Conservation (phyloP, 352 stramenopile species). For the Phytophthora brassicae region DNA sequence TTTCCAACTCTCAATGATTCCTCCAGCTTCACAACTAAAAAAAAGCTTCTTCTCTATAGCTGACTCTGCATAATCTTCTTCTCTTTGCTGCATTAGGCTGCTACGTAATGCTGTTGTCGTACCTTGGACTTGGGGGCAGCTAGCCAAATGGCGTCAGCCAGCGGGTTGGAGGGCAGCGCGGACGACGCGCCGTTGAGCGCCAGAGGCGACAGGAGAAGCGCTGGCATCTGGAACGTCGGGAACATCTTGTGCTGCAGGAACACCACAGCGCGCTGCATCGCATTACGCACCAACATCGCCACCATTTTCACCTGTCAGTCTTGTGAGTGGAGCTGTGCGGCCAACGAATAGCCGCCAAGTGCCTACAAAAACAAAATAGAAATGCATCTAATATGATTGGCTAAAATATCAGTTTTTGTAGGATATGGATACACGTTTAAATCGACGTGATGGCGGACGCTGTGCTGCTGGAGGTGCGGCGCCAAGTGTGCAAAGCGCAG, state of each 20-base stretch:
- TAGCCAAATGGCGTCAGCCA: constrained; percentile 78
- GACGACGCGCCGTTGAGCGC: constrained; percentile 38
- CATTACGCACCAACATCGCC: constrained; percentile 59
- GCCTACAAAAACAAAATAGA: constrained; percentile 8
- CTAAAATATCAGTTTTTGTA: constrained; percentile 13
- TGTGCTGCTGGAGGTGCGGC: constrained; percentile 30
- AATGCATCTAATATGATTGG: constrained; percentile 5
- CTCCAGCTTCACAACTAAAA: neutral
- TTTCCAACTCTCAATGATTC: neutral
- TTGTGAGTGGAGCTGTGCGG: constrained; percentile 27
- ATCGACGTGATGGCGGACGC: constrained; percentile 10
- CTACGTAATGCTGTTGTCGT: constrained; percentile 11
- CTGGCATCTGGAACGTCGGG: constrained; percentile 32
- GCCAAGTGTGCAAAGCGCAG: constrained; percentile 31
- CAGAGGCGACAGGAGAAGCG: constrained; percentile 27
- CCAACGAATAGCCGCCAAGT: constrained; percentile 18
- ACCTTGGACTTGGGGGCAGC: constrained; percentile 89
- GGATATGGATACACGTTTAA: neutral
- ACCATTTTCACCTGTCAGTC: constrained; percentile 41
- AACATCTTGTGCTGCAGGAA: constrained; percentile 61
- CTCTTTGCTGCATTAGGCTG: too few relatives aligned
- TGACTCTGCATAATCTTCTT: neutral
- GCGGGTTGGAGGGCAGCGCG: constrained; percentile 45
- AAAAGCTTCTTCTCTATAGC: neutral
- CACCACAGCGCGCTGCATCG: constrained; percentile 67